phyloP scores from a whole-genome alignment of 495 filamentous ascomycete species.

The Glutinoglossum americanum region DNA sequence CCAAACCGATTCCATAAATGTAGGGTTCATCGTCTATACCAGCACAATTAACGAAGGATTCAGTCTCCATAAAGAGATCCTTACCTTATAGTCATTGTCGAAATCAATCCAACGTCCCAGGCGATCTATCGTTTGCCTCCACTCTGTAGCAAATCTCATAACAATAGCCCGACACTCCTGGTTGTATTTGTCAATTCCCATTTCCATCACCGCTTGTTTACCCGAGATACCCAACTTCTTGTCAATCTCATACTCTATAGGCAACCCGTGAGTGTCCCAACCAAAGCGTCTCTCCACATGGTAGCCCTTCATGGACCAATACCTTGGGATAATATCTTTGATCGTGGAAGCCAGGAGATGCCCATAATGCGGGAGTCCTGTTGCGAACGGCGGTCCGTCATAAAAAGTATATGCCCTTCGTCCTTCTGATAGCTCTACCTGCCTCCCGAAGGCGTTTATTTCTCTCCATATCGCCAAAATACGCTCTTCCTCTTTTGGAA shows the following conservation, averaged over 20 bases:
- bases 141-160: slow-evolving; percentile 78
- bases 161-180: slow-evolving; percentile 83
- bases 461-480: slow-evolving; percentile 68
- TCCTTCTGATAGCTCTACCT: slow-evolving; percentile 51
- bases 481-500: slow-evolving; percentile 72
- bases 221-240: slow-evolving; percentile 87
- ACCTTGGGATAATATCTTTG: slow-evolving; percentile 90
- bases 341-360: slow-evolving; percentile 91
- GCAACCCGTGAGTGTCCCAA: slow-evolving; percentile 89
- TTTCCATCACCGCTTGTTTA: slow-evolving; percentile 63
- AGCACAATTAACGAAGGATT: background rate
- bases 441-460: slow-evolving; percentile 68
- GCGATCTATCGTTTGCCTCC: slow-evolving; percentile 73
- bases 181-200: slow-evolving; percentile 86
- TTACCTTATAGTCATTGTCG: slow-evolving; percentile 89
- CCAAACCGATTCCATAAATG: slow-evolving; percentile 94
- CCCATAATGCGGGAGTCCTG: slow-evolving; percentile 82
- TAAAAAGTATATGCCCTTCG: slow-evolving; percentile 65
- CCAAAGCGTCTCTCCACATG: slow-evolving; percentile 55
- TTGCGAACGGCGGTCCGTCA: slow-evolving; percentile 48
- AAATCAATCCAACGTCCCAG: slow-evolving; percentile 97
- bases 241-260: slow-evolving; percentile 96
- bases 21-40: slow-evolving; percentile 69
- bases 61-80: slow-evolving; percentile 1
- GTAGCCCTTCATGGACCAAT: slow-evolving; percentile 94